These are phyloP conservation scores for Gillenia trifoliata DNA, from an alignment of 306 rosid genomes.

Conservation along the genomic window DNA sequence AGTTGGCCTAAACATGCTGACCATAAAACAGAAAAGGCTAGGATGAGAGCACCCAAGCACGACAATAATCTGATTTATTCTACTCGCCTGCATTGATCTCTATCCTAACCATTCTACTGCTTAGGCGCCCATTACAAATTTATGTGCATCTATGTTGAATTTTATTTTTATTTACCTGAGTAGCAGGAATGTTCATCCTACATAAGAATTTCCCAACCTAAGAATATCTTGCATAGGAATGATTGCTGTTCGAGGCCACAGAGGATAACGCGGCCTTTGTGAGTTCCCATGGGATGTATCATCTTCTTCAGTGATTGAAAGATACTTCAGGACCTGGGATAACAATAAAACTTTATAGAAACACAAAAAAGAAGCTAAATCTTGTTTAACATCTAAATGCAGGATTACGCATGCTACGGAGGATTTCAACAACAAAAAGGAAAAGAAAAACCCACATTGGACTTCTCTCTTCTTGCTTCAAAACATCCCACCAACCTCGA, in stretches of 20 bases:
- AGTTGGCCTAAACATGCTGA: neutral
- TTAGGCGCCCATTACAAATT: neutral
- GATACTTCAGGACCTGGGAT: constrained; percentile 64
- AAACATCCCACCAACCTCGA: constrained; percentile 87
- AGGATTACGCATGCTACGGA: constrained; percentile 5
- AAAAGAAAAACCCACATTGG: constrained; percentile 43
- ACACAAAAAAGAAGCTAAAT: neutral
- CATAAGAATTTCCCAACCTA: constrained; percentile 67
- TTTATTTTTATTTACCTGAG: constrained; percentile 55
- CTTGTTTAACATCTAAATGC: neutral
- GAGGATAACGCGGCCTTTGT: constrained; percentile 58
- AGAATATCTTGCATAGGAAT: constrained; percentile 92
- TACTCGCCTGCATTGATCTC: neutral
- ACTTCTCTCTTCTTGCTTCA: constrained; percentile 71
- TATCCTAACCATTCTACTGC: neutral
- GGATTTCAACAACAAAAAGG: neutral
- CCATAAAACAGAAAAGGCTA: neutral
- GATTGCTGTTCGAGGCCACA: constrained; percentile 77
- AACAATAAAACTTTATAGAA: constrained; percentile 6
- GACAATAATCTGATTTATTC: neutral
- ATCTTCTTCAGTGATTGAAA: constrained; percentile 51
- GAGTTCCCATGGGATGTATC: constrained; percentile 71
- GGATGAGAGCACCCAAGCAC: neutral
- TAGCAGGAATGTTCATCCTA: constrained; percentile 98
- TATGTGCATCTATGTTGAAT: neutral